A percentile compares a stretch with the other conserved stretches of the same genome.
Evolutionary conservation across 2,329 filamentous ascomycete genomes (phyloP).

Genomic region (Beauveria caledonica): DNA sequence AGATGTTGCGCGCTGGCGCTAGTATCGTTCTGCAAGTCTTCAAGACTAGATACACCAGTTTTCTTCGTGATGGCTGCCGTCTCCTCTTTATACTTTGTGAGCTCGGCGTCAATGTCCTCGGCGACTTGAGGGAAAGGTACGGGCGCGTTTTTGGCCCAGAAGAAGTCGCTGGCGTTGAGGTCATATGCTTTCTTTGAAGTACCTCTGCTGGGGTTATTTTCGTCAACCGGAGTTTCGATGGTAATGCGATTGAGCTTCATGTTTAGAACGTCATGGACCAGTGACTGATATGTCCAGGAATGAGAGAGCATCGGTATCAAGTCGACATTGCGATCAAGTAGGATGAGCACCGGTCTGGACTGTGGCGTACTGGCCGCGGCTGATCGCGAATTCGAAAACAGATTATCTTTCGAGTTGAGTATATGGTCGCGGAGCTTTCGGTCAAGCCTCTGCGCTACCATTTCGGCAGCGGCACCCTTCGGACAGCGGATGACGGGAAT

Average conservation of each 20-base stretch:
- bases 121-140: slow-evolving; percentile 92
- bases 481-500: slow-evolving; percentile 95
- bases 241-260: slow-evolving; percentile 82
- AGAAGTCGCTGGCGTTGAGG: slow-evolving; percentile 82
- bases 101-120: slow-evolving; percentile 88
- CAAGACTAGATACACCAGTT: slow-evolving; percentile 84
- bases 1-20: slow-evolving; percentile 86
- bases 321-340: slow-evolving; percentile 93
- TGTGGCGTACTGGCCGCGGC: slow-evolving; percentile 53
- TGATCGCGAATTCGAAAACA: slow-evolving; percentile 69
- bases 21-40: slow-evolving; percentile 85
- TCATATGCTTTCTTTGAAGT: slow-evolving; percentile 86
- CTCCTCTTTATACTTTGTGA: slow-evolving; percentile 92
- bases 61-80: slow-evolving; percentile 91
- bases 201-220: slow-evolving; percentile 64
- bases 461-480: slow-evolving; percentile 84
- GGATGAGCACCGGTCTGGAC: slow-evolving; percentile 79
- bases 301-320: slow-evolving; percentile 98
- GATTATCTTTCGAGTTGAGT: slow-evolving; percentile 93
- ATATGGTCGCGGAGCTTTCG: slow-evolving; percentile 94
- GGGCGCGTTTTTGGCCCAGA: slow-evolving; percentile 89
- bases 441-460: slow-evolving; percentile 90
- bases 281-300: slow-evolving; percentile 72
- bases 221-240: slow-evolving; percentile 75
- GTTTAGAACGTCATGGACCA: slow-evolving; percentile 58